phyloP scores from a whole-genome alignment of 129 eudicot genomes.

The Cynara cardunculus region DNA sequence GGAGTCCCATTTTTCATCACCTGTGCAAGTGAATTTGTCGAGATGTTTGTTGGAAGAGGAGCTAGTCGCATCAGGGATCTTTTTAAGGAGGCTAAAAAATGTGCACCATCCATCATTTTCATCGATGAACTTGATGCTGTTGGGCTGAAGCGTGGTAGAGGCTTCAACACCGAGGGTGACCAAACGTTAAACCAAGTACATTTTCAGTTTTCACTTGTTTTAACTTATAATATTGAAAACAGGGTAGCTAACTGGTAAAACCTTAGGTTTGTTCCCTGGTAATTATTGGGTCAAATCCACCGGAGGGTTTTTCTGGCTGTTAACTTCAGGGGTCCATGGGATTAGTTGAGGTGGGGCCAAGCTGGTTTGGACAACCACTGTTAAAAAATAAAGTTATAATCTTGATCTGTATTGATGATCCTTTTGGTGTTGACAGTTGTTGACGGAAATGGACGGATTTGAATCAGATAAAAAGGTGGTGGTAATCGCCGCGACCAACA shows the following conservation, averaged over 20 bases:
- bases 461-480: constrained; percentile 44
- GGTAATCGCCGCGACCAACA: constrained; percentile 51
- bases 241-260: too few species aligned
- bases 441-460: constrained; percentile 62
- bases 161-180: constrained; percentile 37
- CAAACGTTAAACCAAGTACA: constrained; percentile 47
- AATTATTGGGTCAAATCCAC: too few species aligned
- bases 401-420: background rate
- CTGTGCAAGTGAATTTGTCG: constrained; percentile 43
- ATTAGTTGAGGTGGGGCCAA: too few species aligned
- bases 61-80: constrained; percentile 46
- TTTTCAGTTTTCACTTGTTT: background rate
- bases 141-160: constrained; percentile 38
- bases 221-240: background rate
- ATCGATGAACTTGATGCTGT: constrained; percentile 47
- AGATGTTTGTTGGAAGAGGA: constrained; percentile 47
- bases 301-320: too few species aligned
- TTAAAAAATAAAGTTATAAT: background rate
- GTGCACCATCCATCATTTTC: constrained; percentile 38
- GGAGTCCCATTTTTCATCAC: constrained; percentile 41
- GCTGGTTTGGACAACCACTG: background rate
- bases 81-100: constrained; percentile 36
- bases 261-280: too few species aligned
- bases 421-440: constrained; percentile 28
- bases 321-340: too few species aligned